Conservation (phyloP, 768 basidiomycete species). For the Boletus insuetus region DNA sequence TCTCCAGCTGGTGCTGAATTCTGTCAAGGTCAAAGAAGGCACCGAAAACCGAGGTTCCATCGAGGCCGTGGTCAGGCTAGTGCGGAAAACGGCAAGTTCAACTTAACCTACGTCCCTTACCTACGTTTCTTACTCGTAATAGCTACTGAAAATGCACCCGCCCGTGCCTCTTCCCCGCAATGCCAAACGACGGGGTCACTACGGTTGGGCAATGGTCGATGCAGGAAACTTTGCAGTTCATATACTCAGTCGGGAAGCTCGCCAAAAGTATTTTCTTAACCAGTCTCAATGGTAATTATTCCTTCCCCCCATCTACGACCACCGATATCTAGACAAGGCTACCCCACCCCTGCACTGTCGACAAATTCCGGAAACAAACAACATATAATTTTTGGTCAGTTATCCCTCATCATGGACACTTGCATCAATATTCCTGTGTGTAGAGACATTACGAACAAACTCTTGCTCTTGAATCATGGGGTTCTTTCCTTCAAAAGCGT, state of each 20-base stretch:
- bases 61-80: conserved; percentile 66
- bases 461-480: too few species aligned
- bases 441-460: too few species aligned
- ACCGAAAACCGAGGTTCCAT: conserved; percentile 78
- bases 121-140: conserved; percentile 6
- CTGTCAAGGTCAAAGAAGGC: conserved; percentile 72
- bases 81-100: conserved; percentile 65
- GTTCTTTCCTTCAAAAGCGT: too few species aligned
- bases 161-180: conserved; percentile 63
- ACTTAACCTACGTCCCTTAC: not conserved
- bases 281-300: conserved; percentile 28
- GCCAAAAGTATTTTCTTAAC: conserved; percentile 61
- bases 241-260: conserved; percentile 62
- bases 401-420: too few species aligned
- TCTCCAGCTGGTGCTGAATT: not conserved
- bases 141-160: conserved; percentile 61
- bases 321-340: too few species aligned
- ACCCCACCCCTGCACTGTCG: too few species aligned
- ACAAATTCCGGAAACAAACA: too few species aligned
- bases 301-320: too few species aligned
- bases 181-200: conserved; percentile 53
- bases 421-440: too few species aligned
- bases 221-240: conserved; percentile 80
- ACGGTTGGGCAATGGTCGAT: conserved; percentile 85
- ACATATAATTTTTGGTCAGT: too few species aligned